Evolutionary conservation across 2,329 filamentous ascomycete genomes (phyloP), one percentile per base, ranked within the genome.

Genomic region (Cercospora sp.): DNA sequence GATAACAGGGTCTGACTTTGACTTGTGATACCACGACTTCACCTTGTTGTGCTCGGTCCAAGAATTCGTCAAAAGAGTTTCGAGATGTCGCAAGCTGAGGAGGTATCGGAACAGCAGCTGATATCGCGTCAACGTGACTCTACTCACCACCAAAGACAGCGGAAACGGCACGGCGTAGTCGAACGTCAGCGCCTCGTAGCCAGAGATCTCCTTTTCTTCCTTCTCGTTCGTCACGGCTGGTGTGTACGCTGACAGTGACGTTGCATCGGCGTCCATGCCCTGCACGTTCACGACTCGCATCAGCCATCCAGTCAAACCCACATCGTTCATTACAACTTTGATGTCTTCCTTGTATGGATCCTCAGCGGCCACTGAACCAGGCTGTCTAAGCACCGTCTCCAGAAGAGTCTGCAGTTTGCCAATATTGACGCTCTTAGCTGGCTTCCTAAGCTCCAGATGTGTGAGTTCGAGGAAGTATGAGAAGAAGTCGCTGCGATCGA

Each of bases 311-410:
- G 93, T 96, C 57, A 99, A 87, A 5, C 93, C 92, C 45, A 94
- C 90, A 74, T 97, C 93, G 78, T 97, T 97, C 91, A 98, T 97
- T 75, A 94, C 90, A 24, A 99, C 93, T 80, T 96, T 97, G 79
- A 99, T 92, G 77, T 99, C 94, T 81, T 99, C 95, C 78, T 98
- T 99, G 85, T 97, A 99, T 0, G 94, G 93, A 78, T 99, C 95
- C 67, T 97, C 87, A 0, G 94, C 93, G 13, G 97, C 94, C 59
- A 97, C 91, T 75, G 91, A 97, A 51, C 95, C 95, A 1, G 95
- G 93, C 76, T 99, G 95, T n/a, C 95, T 92, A 61, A 99, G 86
- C 0, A 97, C 94, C 28, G 98, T 87, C 79, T 99, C 95, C n/a
- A 99, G 87, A 30, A 99, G 84, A 9, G 93, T 97, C 79, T 99